A percentile compares a stretch with the other conserved stretches of the same genome.
Conservation (phyloP, 148 eudicot genomes). For the Rhododendron griersonianum region DNA sequence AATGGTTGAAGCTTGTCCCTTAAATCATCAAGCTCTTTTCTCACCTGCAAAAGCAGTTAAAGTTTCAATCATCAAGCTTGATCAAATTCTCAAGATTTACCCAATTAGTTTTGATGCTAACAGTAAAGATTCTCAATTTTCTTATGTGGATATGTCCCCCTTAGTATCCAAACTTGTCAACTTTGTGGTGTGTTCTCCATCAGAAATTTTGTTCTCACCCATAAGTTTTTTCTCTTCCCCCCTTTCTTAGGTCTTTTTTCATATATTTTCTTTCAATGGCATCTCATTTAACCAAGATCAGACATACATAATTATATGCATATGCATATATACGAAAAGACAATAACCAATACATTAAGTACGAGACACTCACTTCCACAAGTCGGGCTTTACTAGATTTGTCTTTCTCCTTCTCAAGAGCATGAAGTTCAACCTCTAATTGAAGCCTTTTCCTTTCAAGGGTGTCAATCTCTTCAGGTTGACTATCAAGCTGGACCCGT, state of each 20-base stretch:
- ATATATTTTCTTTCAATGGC: not conserved
- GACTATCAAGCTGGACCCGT: constrained; percentile 83
- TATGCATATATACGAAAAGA: not conserved
- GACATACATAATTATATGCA: not conserved
- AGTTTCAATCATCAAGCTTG: not conserved
- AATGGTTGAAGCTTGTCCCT: constrained; percentile 83
- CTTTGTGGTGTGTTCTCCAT: not conserved
- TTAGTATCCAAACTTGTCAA: not conserved
- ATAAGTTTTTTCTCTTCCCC: not conserved
- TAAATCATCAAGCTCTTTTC: constrained; percentile 64
- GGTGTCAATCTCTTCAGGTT: constrained; percentile 92
- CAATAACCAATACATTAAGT: not conserved
- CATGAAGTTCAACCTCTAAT: constrained; percentile 80
- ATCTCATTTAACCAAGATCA: not conserved
- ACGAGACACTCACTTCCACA: constrained; percentile 44
- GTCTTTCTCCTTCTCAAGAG: constrained; percentile 89
- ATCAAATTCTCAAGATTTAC: not conserved
- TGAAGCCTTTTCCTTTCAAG: constrained; percentile 85
- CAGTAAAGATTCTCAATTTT: not conserved
- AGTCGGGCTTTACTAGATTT: constrained; percentile 88
- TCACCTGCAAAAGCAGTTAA: constrained; percentile 25
- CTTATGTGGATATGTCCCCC: not conserved
- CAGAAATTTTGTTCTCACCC: not conserved
- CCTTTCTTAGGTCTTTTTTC: not conserved
- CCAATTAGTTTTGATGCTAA: not conserved